Evolutionary conservation across 805 yeast genomes (phyloP).

Genomic region (Wickerhamiella hasegawae): DNA sequence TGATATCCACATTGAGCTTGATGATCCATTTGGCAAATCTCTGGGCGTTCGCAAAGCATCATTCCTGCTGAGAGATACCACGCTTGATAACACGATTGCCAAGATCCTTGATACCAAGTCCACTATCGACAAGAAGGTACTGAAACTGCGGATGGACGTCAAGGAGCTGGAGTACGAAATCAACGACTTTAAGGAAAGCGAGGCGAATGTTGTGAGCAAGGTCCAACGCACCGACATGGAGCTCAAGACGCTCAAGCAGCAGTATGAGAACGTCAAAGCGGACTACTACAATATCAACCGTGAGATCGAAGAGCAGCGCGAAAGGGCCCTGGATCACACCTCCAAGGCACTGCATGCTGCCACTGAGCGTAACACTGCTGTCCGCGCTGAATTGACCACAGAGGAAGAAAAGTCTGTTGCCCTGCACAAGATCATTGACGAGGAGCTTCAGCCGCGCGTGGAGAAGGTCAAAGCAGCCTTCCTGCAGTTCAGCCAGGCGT

Average conservation of each 20-base stretch:
- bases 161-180: too few species aligned
- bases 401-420: not conserved
- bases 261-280: not conserved
- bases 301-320: not conserved
- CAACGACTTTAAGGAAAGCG: too few species aligned
- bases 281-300: not conserved
- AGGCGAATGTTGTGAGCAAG: too few species aligned
- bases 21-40: constrained; percentile 54
- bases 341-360: not conserved
- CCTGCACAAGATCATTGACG: not conserved
- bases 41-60: constrained; percentile 44
- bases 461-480: not conserved
- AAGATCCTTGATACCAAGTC: too few species aligned
- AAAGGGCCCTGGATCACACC: not conserved
- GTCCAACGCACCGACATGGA: not conserved
- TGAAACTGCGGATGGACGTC: too few species aligned
- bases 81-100: too few species aligned
- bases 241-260: not conserved
- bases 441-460: not conserved
- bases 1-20: too few species aligned
- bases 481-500: not conserved
- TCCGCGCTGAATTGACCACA: not conserved
- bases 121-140: too few species aligned
- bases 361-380: not conserved
- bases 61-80: too few species aligned